Base-by-base conservation (phyloP, 2,329 filamentous ascomycete species). In the Stachybotrys echinatus region DNA sequence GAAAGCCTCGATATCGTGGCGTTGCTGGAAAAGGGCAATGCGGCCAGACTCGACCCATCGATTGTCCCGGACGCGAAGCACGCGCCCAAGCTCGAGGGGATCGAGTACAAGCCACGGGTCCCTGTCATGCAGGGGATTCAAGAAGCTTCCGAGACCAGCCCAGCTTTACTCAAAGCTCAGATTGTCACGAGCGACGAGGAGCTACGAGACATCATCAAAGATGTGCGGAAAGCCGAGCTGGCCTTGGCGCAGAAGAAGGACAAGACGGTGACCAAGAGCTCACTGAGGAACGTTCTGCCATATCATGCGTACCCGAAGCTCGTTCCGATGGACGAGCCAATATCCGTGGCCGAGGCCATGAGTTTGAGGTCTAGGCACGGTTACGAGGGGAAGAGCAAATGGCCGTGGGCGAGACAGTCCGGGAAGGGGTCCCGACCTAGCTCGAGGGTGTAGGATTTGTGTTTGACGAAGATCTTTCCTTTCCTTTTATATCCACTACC, bases 1-100 rank as follows among this genome's bases (percentile, higher is more conserved):
- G 92, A 97, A 69, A 91, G 84, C 53, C 68, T 99, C 8, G 92
- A 96, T 63, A 96, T 99, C 49, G 64, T 69, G 3, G 69, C 84
- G n/a, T 78, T 99, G 1, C 80, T 99, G 3, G 78, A 78, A 1
- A 94, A 89, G 65, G 88, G 89, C 5, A 58, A 77, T 0, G 65
- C 75, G 19, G 90, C 92, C 0, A 76, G 68, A 27, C 77, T 97
- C 1, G 87, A 96, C 57, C 80, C 84, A 0, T 63, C 66, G 2
- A 80, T 87, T 47, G 65, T 77, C 2, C 84, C 89, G 0, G 73
- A 80, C 14, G 65, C 71, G 1, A 61, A 58, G 14, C 54, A 62
- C 51, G 67, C 81, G 6, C 88, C 88, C 0, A 66, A 75, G 1
- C 74, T 87, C 0, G 75, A 88, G 5, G 63, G 69, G 19, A 88